Base-by-base conservation (phyloP, 441 rosid genomes). In the Pelargonium citronellum region DNA sequence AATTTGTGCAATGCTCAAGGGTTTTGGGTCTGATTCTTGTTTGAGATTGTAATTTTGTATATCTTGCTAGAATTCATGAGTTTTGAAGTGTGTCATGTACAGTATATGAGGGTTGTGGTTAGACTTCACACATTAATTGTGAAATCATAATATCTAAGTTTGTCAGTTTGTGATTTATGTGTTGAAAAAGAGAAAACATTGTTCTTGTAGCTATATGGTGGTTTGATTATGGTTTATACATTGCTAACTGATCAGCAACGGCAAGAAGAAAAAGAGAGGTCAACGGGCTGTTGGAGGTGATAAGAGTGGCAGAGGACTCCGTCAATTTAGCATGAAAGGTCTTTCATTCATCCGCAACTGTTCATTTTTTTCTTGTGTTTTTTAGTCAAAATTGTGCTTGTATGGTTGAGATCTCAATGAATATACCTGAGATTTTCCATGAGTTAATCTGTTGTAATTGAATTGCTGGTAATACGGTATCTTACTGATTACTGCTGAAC, bases 311-410 rank as follows among this genome's bases (percentile, higher is more conserved):
- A 86, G 97, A 86, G 99, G 99, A 46, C 91, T 94, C 55, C 95
- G 99, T 13, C 99, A 91, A 65, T 94, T 94, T 80, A 94, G 97
- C 81, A 90, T 94, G 96, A 94, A 90, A 90, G 97, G 99, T 94
- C 67, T 61, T 55, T 74, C 22, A 20, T 64, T 39, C 53, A 17
- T 61, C 20, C 22, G 12, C 70, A 16, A 76, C 44, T 60, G 6
- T 69, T 13, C 22, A 47, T 74, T 69, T 1, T 2, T 20, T 66
- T 66, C 34, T 27, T 63, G 41, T 63, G 0, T 63, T 8, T 11
- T n/a, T 16, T 3, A 7, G 7, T 30, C 61, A 7, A 63, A 46
- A 47, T 65, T 71, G 17, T 62, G 49, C 61, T 67, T 37, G 41
- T 7, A 47, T n/a, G 7, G 24, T 17, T 51, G 8, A 24, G 3